A percentile compares a stretch with the other conserved stretches of the same genome.
phyloP scores from a whole-genome alignment of 768 basidiomycete species.

The Hygrocybe coccinea region DNA sequence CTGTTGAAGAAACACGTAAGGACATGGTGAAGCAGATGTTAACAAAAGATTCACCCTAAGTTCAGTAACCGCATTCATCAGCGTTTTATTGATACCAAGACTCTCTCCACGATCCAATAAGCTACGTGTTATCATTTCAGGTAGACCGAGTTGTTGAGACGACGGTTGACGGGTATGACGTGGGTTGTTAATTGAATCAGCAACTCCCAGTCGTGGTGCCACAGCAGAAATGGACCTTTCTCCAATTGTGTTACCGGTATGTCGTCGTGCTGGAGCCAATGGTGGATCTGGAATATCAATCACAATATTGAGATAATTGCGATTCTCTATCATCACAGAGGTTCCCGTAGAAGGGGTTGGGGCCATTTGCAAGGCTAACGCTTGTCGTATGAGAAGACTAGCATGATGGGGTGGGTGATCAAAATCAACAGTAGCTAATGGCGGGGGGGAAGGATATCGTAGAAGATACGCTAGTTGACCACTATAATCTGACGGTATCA shows the following conservation, averaged over 20 bases:
- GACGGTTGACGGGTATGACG: conserved; percentile 39
- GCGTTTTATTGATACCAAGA: conserved; percentile 77
- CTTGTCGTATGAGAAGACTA: conserved; percentile 76
- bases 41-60: conserved; percentile 48
- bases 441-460: conserved; percentile 68
- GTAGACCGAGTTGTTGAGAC: conserved; percentile 47
- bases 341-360: conserved; percentile 71
- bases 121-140: conserved; percentile 69
- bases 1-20: conserved; percentile 33
- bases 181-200: conserved; percentile 15
- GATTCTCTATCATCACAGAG: conserved; percentile 78
- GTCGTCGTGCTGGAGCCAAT: conserved; percentile 34
- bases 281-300: conserved; percentile 54
- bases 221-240: conserved; percentile 24
- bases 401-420: conserved; percentile 52
- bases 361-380: conserved; percentile 68
- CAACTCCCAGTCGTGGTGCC: conserved; percentile 16
- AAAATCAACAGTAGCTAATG: conserved; percentile 25
- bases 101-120: conserved; percentile 73
- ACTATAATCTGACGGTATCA: conserved; percentile 84
- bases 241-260: conserved; percentile 25
- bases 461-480: conserved; percentile 77
- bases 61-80: conserved; percentile 77
- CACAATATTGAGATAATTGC: conserved; percentile 68
- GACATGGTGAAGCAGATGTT: conserved; percentile 4